Evolutionary conservation across 805 yeast genomes (phyloP), one percentile per base, ranked within the genome.

Genomic region (Candida glaebosa): DNA sequence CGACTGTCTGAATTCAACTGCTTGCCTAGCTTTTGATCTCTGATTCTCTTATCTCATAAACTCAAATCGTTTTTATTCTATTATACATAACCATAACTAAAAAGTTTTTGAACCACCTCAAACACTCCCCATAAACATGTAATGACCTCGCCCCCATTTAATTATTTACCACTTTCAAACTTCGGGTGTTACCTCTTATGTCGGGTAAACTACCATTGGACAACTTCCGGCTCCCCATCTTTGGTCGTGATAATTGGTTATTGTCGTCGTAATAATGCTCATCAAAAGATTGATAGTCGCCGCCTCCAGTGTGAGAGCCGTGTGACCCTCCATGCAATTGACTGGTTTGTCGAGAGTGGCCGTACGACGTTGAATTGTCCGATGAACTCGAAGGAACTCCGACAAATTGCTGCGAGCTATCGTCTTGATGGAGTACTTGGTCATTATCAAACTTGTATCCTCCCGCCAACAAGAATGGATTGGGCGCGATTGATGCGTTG

Each of bases 191-290:
- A 46, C 75, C 54, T 17, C 52, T 54, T 61, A 61, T 76, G 51
- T 76, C 81, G 1, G 79, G 82, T 41, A 78, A 56, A 8, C 81
- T 75, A 14, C 81, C 79, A 45, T 76, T 69, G 52, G 81, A 75
- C 44, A 77, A 63, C 45, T 79, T 65, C 46, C 78, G 65, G 37
- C 76, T 67, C 16, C 78, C 78, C 43, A 54, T 54, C 42, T 62
- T 74, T 12, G 63, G 48, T 25, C 42, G 32, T 19, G 41, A 45
- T 18, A 31, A 14, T 7, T 25, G 17, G 19, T 24, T 26, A 34
- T 18, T 34, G 22, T 43, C 45, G 10, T 26, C 40, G 26, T 17
- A 31, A 12, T 22, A 38, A 7, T 32, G 30, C 25, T 42, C 46
- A n/a, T 38, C 19, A 22, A 36, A 41, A 30, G 40, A 46, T 18